Evolutionary conservation across 768 basidiomycete genomes (phyloP).

Genomic region (Xerocomus spinulosus): DNA sequence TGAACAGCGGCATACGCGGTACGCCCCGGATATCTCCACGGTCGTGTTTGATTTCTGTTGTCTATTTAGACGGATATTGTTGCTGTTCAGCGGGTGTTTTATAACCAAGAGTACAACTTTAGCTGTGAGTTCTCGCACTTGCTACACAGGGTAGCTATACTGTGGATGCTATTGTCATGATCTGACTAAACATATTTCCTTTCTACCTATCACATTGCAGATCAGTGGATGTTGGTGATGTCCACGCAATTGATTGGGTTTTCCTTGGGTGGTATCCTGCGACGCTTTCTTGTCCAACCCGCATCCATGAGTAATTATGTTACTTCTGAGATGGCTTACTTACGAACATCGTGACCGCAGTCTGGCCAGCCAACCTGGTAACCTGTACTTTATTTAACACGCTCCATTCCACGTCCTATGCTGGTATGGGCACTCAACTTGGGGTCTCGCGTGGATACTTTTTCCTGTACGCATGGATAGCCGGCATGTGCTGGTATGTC

Average conservation of each 20-base stretch:
- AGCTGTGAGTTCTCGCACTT: constrained; percentile 31
- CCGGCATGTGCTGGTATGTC: constrained; percentile 43
- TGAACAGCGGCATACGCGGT: constrained; percentile 45
- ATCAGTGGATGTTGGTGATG: constrained; percentile 60
- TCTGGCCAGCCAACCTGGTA: constrained; percentile 73
- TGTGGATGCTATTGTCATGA: background rate
- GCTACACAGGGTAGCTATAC: background rate
- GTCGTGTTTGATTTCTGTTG: background rate
- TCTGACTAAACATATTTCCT: no score
- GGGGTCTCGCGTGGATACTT: constrained; percentile 52
- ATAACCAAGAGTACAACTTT: constrained; percentile 56
- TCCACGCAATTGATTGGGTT: constrained; percentile 71
- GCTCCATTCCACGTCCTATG: constrained; percentile 52
- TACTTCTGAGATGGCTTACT: background rate
- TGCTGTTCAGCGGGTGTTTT: constrained; percentile 69
- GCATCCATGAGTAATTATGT: constrained; percentile 54
- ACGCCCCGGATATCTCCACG: background rate
- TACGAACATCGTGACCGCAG: constrained; percentile 29
- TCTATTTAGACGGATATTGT: constrained; percentile 54
- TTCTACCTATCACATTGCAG: constrained; percentile 22
- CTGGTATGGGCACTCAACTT: constrained; percentile 39
- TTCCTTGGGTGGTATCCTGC: constrained; percentile 53
- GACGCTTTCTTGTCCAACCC: constrained; percentile 61
- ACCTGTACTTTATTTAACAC: constrained; percentile 71
- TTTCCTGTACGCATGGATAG: constrained; percentile 42